Percentiles rank a stretch among this genome's conserved stretches.
phyloP scores from a whole-genome alignment of 306 rosid genomes.

The Arachis stenosperma region DNA sequence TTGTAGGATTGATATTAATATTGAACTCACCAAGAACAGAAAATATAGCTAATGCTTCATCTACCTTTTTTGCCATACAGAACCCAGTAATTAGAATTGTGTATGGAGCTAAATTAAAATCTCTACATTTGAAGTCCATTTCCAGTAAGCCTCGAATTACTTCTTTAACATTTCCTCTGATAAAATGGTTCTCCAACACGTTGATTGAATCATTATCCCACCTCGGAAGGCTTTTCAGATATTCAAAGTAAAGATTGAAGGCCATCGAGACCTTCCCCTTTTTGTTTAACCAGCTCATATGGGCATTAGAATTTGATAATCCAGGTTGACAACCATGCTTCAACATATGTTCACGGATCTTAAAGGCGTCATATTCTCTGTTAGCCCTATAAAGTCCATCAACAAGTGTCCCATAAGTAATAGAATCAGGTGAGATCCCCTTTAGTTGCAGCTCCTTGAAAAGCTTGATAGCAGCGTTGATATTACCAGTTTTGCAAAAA shows the following conservation, averaged over 20 bases:
- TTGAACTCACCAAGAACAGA: conserved; percentile 66
- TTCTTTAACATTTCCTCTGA: conserved; percentile 49
- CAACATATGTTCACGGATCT: conserved; percentile 56
- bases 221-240: too few relatives aligned
- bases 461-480: conserved; percentile 46
- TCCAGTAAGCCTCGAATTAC: conserved; percentile 59
- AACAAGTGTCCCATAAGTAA: conserved; percentile 79
- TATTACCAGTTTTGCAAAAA: conserved; percentile 54
- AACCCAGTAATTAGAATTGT: conserved; percentile 82
- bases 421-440: too few relatives aligned
- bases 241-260: too few relatives aligned
- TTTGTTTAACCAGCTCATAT: too few relatives aligned
- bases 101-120: conserved; percentile 69
- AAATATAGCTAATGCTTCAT: conserved; percentile 61
- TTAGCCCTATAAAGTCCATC: conserved; percentile 63
- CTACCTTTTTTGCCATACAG: conserved; percentile 56
- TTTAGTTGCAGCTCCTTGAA: too few relatives aligned
- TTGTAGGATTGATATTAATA: conserved; percentile 58
- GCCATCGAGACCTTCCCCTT: too few relatives aligned
- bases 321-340: too few relatives aligned
- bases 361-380: conserved; percentile 68
- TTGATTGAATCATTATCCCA: too few relatives aligned
- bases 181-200: conserved; percentile 51
- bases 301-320: too few relatives aligned
- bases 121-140: conserved; percentile 60